Evolutionary conservation across 352 stramenopile species (phyloP).

Genomic region (Phytophthora niederhauseri): DNA sequence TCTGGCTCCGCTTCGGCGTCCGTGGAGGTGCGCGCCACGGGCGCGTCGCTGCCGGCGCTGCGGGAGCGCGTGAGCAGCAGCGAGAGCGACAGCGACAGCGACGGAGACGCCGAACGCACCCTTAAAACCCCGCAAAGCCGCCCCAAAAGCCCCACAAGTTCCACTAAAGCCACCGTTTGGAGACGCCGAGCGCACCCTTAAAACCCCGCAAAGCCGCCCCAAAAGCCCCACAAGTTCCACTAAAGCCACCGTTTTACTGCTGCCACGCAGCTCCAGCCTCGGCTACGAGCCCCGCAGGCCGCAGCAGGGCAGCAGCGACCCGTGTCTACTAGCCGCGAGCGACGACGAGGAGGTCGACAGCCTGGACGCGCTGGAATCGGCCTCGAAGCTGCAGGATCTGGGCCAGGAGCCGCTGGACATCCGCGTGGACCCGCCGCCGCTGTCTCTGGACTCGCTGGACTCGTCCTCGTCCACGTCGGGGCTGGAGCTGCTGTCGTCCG

Average conservation of each 20-base stretch:
- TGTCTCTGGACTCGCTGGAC: constrained; percentile 11
- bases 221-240: constrained; percentile 5
- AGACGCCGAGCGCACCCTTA: too few species aligned
- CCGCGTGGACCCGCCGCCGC: constrained; percentile 4
- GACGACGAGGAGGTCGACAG: constrained; percentile 30
- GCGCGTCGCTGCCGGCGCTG: constrained; percentile 21
- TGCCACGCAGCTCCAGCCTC: constrained; percentile 28
- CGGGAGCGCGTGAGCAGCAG: constrained; percentile 17
- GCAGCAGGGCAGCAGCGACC: constrained; percentile 22
- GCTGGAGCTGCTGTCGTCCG: constrained; percentile 20
- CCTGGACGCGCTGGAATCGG: constrained; percentile 31
- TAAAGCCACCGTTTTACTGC: constrained; percentile 18
- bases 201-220: background rate
- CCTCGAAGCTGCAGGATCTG: constrained; percentile 11
- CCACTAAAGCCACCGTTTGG: constrained; percentile 15
- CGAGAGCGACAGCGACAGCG: background rate
- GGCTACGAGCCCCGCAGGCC: constrained; percentile 17
- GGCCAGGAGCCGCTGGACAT: constrained; percentile 9
- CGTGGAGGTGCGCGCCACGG: constrained; percentile 12
- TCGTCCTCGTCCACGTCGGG: constrained; percentile 18
- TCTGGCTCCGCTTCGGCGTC: constrained; percentile 1
- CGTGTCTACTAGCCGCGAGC: constrained; percentile 28
- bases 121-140: background rate
- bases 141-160: constrained; percentile 4
- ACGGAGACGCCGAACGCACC: constrained; percentile 17